Evolutionary conservation across 768 basidiomycete genomes (phyloP).

Genomic region (Lactifluus volemus): DNA sequence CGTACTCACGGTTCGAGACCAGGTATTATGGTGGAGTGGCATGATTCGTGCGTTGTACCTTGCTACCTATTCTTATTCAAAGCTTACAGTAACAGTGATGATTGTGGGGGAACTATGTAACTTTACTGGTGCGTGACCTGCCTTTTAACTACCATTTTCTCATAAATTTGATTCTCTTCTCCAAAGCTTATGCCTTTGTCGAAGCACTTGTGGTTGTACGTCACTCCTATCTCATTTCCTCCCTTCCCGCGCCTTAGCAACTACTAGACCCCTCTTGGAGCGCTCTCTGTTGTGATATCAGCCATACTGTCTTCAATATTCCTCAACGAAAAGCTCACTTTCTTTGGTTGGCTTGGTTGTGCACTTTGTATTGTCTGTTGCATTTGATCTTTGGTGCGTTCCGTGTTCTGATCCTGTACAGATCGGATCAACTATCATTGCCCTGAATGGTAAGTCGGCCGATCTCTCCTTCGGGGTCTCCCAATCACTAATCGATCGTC

Average conservation of each 20-base stretch:
- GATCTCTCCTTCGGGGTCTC: constrained; percentile 21
- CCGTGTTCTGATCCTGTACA: constrained; percentile 23
- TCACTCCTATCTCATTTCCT: constrained; percentile 14
- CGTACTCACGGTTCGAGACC: constrained; percentile 5
- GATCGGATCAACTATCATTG: constrained; percentile 85
- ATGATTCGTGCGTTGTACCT: constrained; percentile 60
- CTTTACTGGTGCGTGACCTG: constrained; percentile 55
- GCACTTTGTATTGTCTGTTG: constrained; percentile 74
- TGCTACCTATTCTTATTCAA: not conserved
- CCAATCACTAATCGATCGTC: not conserved
- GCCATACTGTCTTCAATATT: constrained; percentile 90
- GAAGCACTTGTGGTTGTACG: constrained; percentile 87
- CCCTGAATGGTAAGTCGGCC: constrained; percentile 59
- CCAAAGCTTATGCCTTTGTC: constrained; percentile 74
- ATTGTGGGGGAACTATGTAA: constrained; percentile 85
- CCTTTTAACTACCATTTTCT: constrained; percentile 23
- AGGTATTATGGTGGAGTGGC: constrained; percentile 90
- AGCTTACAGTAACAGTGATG: constrained; percentile 52
- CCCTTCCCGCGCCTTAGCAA: constrained; percentile 4
- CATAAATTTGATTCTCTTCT: constrained; percentile 12
- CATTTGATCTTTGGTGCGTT: not conserved
- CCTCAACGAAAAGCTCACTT: constrained; percentile 85
- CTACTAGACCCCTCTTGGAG: constrained; percentile 81
- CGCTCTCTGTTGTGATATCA: constrained; percentile 91
- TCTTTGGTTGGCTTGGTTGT: constrained; percentile 97